phyloP scores from a whole-genome alignment of 2,329 filamentous ascomycete species.

The Aspergillus candidus region DNA sequence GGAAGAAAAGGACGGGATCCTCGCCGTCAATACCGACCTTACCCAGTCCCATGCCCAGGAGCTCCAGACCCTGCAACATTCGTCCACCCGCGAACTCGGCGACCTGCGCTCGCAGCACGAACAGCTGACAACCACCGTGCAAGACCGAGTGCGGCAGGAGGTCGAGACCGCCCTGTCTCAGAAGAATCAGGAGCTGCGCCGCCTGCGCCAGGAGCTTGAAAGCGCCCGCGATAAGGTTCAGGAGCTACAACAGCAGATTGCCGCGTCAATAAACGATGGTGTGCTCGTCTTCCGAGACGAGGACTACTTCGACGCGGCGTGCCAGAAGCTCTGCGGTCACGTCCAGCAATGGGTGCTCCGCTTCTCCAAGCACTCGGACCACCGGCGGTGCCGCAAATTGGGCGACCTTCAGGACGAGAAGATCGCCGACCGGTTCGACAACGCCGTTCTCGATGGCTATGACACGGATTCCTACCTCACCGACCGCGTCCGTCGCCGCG shows the following conservation, averaged over 20 bases:
- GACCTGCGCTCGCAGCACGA: slow-evolving; percentile 59
- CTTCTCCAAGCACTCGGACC: slow-evolving; percentile 96
- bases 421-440: slow-evolving; percentile 89
- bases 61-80: slow-evolving; percentile 57
- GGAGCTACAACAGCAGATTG: slow-evolving; percentile 54
- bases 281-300: slow-evolving; percentile 80
- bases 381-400: slow-evolving; percentile 75
- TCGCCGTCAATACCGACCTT: slow-evolving; percentile 70
- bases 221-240: slow-evolving; percentile 59
- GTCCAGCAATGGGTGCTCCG: slow-evolving; percentile 96
- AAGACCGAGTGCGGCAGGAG: slow-evolving; percentile 55
- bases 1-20: slow-evolving; percentile 74
- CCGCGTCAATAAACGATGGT: slow-evolving; percentile 56
- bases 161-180: slow-evolving; percentile 62
- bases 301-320: slow-evolving; percentile 91
- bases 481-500: slow-evolving; percentile 80
- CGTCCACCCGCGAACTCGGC: slow-evolving; percentile 63
- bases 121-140: slow-evolving; percentile 57
- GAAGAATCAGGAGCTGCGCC: slow-evolving; percentile 77
- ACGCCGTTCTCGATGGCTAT: slow-evolving; percentile 85
- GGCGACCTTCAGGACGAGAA: slow-evolving; percentile 85
- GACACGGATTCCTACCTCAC: slow-evolving; percentile 83
- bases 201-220: slow-evolving; percentile 71
- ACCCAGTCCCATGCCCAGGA: slow-evolving; percentile 69
- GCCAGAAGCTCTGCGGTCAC: slow-evolving; percentile 89